Evolutionary conservation across 768 basidiomycete species (phyloP).

Genomic region (Russula emetica): DNA sequence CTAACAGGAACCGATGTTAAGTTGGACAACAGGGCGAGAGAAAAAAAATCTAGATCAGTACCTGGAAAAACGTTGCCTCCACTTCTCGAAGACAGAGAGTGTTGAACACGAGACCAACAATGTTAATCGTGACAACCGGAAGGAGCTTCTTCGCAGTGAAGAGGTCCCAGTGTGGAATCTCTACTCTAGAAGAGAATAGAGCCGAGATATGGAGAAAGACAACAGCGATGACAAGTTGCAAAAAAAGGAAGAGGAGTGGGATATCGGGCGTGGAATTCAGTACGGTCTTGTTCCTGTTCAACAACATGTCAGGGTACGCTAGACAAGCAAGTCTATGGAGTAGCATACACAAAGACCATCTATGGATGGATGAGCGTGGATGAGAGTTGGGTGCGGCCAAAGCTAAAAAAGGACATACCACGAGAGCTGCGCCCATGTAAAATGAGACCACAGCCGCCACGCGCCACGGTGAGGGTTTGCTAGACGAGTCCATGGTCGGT

Average conservation of each 20-base stretch:
- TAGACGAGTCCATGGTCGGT: slow-evolving; percentile 33
- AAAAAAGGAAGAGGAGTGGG: slow-evolving; percentile 61
- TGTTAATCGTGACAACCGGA: slow-evolving; percentile 63
- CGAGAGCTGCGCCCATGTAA: slow-evolving; percentile 72
- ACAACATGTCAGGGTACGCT: slow-evolving; percentile 2
- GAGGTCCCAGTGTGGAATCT: slow-evolving; percentile 54
- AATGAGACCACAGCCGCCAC: slow-evolving; percentile 71
- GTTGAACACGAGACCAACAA: slow-evolving; percentile 74
- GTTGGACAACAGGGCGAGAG: not conserved
- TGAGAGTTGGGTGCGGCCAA: not conserved
- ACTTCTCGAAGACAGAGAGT: slow-evolving; percentile 73
- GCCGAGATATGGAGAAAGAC: slow-evolving; percentile 55
- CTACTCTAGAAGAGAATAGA: slow-evolving; percentile 44
- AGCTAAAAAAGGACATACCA: slow-evolving; percentile 47
- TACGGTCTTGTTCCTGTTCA: slow-evolving; percentile 69
- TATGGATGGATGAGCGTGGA: slow-evolving; percentile 29
- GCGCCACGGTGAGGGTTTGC: slow-evolving; percentile 41
- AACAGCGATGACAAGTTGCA: slow-evolving; percentile 68
- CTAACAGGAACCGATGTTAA: slow-evolving; percentile 36
- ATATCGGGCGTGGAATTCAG: slow-evolving; percentile 61
- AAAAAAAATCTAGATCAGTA: slow-evolving; percentile 31
- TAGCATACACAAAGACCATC: slow-evolving; percentile 49
- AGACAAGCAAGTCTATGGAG: slow-evolving; percentile 9
- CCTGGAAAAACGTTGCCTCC: slow-evolving; percentile 80
- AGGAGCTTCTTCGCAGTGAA: slow-evolving; percentile 52